Evolutionary conservation across 225 moss, liverwort and hornwort species (phyloP), one percentile per base, ranked within the genome.

Genomic region (Thuidium tamariscinum): DNA sequence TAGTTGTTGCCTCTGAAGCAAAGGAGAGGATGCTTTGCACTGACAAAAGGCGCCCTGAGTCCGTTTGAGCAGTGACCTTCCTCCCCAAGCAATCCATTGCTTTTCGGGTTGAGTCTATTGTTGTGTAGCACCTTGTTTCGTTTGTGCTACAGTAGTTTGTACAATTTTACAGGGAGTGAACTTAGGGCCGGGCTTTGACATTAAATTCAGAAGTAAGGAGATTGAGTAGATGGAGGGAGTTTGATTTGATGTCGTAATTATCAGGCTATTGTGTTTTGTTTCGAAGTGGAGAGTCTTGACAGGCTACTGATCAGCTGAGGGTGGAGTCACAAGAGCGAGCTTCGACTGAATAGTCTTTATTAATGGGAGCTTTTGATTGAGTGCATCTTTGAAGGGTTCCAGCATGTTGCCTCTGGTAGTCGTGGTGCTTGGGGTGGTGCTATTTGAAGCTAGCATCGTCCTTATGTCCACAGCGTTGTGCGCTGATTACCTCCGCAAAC

Each of bases 401-500:
- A 34, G 3, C 75, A 90, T 88, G 88, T 83, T 87, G 62, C 68
- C 81, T n/a, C 69, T 90, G 3, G 16, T 87, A 18, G 76, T 7
- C 19, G 30, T 87, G 77, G 90, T 30, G n/a, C 13, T 85, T n/a
- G 82, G 63, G 44, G 77, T 63, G 27, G 74, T 48, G 23, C 69
- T 54, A 16, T 77, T 84, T 61, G 60, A 90, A 76, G 76, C 62
- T 16, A 70, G 75, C 62, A 70, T 25, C 10, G 76, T 90, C 16
- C 75, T 90, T 55, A 37, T 81, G 84, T 84, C 90, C 52, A 84
- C 84, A 16, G 37, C 77, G 32, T n/a, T 87, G 74, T 90, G 89
- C 51, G 32, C 87, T 9, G 44, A 44, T 6, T 9, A 44, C 9
- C 44, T 6, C 44, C 44, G 44, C 44, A 6, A 44, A 6, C 9